Evolutionary conservation across 176 grass and related monocot species (phyloP).

Genomic region (Alopecurus myosuroides): DNA sequence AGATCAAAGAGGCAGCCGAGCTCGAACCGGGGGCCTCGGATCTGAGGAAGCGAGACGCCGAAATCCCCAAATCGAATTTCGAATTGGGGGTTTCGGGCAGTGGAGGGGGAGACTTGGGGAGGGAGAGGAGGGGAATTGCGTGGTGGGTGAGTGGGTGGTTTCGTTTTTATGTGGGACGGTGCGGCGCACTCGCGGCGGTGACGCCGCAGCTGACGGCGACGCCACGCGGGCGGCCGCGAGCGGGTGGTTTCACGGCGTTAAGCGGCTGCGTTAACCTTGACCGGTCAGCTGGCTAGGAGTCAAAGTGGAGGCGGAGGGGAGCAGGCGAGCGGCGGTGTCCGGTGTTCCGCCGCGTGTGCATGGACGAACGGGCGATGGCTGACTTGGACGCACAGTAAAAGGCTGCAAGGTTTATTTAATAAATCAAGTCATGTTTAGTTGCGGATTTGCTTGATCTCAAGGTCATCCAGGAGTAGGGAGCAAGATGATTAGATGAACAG

Average conservation of each 20-base stretch:
- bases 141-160: slow-evolving; percentile 35
- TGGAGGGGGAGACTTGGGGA: background rate
- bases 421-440: background rate
- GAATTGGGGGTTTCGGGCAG: slow-evolving; percentile 20
- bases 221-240: slow-evolving; percentile 4
- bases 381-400: background rate
- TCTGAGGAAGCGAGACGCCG: slow-evolving; percentile 6
- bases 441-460: background rate
- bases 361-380: background rate
- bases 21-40: slow-evolving; percentile 16
- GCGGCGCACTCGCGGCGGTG: slow-evolving; percentile 9
- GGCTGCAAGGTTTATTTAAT: background rate
- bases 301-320: background rate
- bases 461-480: background rate
- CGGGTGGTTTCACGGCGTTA: slow-evolving; percentile 29
- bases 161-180: slow-evolving; percentile 38
- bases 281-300: background rate
- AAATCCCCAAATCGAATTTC: slow-evolving; percentile 45
- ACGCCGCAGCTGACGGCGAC: slow-evolving; percentile 15
- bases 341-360: background rate
- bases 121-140: slow-evolving; percentile 8
- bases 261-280: slow-evolving; percentile 23
- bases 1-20: background rate
- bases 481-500: background rate
- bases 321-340: background rate